Conservation (phyloP, 495 filamentous ascomycete genomes). For the Penicillium herquei region DNA sequence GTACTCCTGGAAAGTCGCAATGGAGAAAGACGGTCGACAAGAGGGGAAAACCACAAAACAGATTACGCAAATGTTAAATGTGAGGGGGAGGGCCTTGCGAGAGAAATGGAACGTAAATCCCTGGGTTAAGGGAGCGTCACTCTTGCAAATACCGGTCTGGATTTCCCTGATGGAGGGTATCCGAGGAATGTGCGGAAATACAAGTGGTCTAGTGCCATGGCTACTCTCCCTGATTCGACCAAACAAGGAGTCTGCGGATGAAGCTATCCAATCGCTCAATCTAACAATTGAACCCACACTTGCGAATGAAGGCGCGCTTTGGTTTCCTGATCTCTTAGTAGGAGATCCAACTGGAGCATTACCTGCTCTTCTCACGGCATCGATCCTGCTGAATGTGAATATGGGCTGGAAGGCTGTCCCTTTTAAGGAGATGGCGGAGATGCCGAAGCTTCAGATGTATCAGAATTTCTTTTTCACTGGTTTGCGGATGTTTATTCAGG, state of each 20-base stretch:
- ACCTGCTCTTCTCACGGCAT: slow-evolving; percentile 51
- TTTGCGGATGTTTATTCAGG: slow-evolving; percentile 27
- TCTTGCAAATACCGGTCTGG: slow-evolving; percentile 66
- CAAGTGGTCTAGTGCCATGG: slow-evolving; percentile 51
- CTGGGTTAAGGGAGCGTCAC: slow-evolving; percentile 44
- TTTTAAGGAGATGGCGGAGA: slow-evolving; percentile 21
- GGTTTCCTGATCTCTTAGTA: slow-evolving; percentile 74
- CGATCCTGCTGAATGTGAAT: slow-evolving; percentile 38
- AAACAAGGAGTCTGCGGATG: not conserved
- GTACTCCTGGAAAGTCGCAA: slow-evolving; percentile 19
- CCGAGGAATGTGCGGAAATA: slow-evolving; percentile 59
- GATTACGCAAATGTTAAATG: not conserved
- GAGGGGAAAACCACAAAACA: not conserved
- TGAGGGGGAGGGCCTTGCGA: slow-evolving; percentile 23
- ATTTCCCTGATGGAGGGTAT: slow-evolving; percentile 65
- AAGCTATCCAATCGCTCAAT: slow-evolving; percentile 12
- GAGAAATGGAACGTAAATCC: slow-evolving; percentile 43
- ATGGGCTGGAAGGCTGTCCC: slow-evolving; percentile 28
- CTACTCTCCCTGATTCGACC: slow-evolving; percentile 23
- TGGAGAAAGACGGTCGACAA: not conserved
- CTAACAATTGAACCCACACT: slow-evolving; percentile 53
- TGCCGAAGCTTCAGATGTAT: slow-evolving; percentile 28
- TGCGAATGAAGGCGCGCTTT: slow-evolving; percentile 68
- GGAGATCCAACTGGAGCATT: slow-evolving; percentile 70
- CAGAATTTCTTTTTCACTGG: slow-evolving; percentile 13